A percentile compares a stretch with the other conserved stretches of the same genome.
These are phyloP conservation scores for Aphanomyces astaci DNA, from an alignment of 352 stramenopile species.

Conservation along the genomic window DNA sequence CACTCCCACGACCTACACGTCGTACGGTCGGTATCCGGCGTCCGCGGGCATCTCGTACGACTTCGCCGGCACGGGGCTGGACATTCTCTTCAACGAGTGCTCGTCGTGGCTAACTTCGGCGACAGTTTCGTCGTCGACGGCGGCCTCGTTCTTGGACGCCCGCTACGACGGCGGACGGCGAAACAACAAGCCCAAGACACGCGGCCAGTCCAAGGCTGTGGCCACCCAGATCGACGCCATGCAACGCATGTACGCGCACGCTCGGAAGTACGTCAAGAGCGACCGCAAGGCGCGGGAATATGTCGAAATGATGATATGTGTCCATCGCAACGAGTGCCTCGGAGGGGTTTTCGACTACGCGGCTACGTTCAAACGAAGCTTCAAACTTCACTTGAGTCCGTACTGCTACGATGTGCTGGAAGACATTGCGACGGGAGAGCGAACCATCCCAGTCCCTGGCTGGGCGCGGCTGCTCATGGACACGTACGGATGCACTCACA, in stretches of 20 bases:
- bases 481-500: constrained; percentile 26
- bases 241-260: background rate
- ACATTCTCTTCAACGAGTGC: constrained; percentile 2
- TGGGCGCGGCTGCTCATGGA: constrained; percentile 68
- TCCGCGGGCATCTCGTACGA: background rate
- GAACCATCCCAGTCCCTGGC: constrained; percentile 53
- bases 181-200: background rate
- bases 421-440: constrained; percentile 45
- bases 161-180: background rate
- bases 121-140: background rate
- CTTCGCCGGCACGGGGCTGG: constrained; percentile 4
- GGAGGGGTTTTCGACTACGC: constrained; percentile 59
- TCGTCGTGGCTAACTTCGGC: background rate
- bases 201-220: background rate
- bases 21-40: background rate
- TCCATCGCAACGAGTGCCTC: constrained; percentile 82
- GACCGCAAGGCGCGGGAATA: background rate
- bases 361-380: constrained; percentile 53
- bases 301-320: constrained; percentile 59
- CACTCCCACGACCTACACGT: background rate
- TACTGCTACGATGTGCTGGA: constrained; percentile 56
- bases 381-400: constrained; percentile 45
- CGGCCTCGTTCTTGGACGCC: background rate
- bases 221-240: background rate
- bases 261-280: background rate